Evolutionary conservation across 768 basidiomycete species (phyloP), one percentile per base, ranked within the genome.

Genomic region (Russula vinacea): DNA sequence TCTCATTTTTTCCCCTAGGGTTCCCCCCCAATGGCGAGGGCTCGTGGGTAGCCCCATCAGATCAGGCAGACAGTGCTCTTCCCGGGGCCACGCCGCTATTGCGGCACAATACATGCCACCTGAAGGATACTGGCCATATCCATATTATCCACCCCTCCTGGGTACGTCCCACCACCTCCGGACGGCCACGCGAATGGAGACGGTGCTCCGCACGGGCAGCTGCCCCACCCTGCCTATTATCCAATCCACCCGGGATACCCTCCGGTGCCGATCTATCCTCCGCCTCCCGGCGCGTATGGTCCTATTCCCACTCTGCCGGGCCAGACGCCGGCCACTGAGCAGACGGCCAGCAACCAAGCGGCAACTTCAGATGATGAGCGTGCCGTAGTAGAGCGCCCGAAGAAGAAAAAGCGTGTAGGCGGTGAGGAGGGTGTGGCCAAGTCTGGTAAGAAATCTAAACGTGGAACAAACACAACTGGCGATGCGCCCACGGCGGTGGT

Each of bases 91-190:
- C 70, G 5, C 40, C 71, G 1, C 78, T 75, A 69, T 72, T 13
- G 70, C 75, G 3, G 19, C 70, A 8, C 62, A 74, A 54, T 72
- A 47, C 62, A 75, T 56, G 53, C 70, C 75, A 1, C 79, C 79
- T 0, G 79, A 80, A 51, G 77, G 77, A 7, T 81, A 78, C 60
- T 80, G 76, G 67, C 76, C 78, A n/a, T 78, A 76, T 60, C 77
- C 74, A 56, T 79, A 78, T 62, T 78, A 79, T 2, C 78, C 76
- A 1, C 75, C 76, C 78, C 76, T 0, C 73, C 74, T 39, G 77
- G 77, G 2, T 80, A 79, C 67, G 70, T 78, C 26, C 73, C 75
- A 0, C 72, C 76, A 6, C 71, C 75, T 0, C 76, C 76, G 33
- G 79, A 81, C 19, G 77, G 59, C 29, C 56, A 65, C 22, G 40